Evolutionary conservation across 805 yeast species (phyloP).

Genomic region (Nakazawaea ambrosiae): DNA sequence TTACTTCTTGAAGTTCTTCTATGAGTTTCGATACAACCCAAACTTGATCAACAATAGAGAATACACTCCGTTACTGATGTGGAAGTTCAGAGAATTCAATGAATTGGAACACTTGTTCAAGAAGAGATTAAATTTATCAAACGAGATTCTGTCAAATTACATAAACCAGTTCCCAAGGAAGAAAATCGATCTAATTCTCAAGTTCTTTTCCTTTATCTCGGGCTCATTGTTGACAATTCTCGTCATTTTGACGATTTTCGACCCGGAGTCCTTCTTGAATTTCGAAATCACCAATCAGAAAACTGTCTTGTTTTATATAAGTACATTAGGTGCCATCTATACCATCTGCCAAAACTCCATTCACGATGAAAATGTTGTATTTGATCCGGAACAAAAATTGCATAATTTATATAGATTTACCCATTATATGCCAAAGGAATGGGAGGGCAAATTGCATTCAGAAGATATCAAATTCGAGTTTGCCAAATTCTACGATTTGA

Average conservation of each 20-base stretch:
- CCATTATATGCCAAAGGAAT: constrained; percentile 79
- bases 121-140: constrained; percentile 69
- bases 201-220: constrained; percentile 64
- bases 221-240: constrained; percentile 89
- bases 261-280: constrained; percentile 85
- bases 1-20: constrained; percentile 85
- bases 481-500: constrained; percentile 68
- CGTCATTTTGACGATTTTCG: constrained; percentile 68
- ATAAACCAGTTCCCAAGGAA: constrained; percentile 91
- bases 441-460: constrained; percentile 84
- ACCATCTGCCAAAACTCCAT: constrained; percentile 73
- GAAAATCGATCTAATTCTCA: constrained; percentile 43
- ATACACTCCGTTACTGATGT: constrained; percentile 89
- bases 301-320: constrained; percentile 81
- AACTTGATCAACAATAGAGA: constrained; percentile 76
- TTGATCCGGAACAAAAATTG: constrained; percentile 88
- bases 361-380: constrained; percentile 56
- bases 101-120: constrained; percentile 87
- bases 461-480: constrained; percentile 80
- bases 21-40: constrained; percentile 87
- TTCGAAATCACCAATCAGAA: constrained; percentile 80
- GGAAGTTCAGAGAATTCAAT: constrained; percentile 92
- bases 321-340: constrained; percentile 82
- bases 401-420: constrained; percentile 78
- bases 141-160: constrained; percentile 74